These are phyloP conservation scores for Chaetomiaceae sp. DNA, from an alignment of 2,329 filamentous ascomycete species.

Conservation along the genomic window DNA sequence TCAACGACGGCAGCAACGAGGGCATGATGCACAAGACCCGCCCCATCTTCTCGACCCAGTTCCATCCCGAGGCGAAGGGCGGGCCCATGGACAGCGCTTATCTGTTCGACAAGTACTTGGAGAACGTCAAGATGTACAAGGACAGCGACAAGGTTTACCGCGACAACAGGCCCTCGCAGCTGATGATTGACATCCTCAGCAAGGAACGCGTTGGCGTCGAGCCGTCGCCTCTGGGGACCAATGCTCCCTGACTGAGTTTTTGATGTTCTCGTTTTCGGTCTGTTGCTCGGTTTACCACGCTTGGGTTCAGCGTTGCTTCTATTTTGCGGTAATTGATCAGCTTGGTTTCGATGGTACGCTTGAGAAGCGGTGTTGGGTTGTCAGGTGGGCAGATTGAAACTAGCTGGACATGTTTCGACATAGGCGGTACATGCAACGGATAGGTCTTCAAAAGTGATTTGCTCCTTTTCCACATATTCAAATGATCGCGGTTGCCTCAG, in stretches of 20 bases:
- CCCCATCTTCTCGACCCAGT: constrained; percentile 97
- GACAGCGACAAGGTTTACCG: constrained; percentile 69
- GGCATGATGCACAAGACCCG: constrained; percentile 94
- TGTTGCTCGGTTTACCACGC: constrained; percentile 13
- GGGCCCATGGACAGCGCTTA: constrained; percentile 94
- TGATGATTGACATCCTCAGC: constrained; percentile 83
- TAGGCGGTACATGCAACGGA: neutral
- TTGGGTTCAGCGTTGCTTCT: constrained; percentile 11
- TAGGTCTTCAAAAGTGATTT: constrained; percentile 2
- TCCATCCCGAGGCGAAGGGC: constrained; percentile 97
- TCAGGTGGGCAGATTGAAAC: constrained; percentile 1
- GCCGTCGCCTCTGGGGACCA: constrained; percentile 51
- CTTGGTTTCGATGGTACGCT: neutral
- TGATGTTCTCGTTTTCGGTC: neutral
- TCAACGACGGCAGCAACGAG: constrained; percentile 97
- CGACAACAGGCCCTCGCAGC: constrained; percentile 79
- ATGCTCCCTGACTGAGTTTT: constrained; percentile 32
- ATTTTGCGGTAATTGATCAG: neutral
- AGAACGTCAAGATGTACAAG: constrained; percentile 88
- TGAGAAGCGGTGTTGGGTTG: neutral
- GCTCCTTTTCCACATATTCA: too few relatives aligned
- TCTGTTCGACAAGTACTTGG: constrained; percentile 92
- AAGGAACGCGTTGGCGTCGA: constrained; percentile 93
- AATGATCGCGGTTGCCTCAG: too few relatives aligned
- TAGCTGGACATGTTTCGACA: neutral